Evolutionary conservation across 768 basidiomycete genomes (phyloP), one percentile per base, ranked within the genome.

Genomic region (Clitopilus hobsonii): DNA sequence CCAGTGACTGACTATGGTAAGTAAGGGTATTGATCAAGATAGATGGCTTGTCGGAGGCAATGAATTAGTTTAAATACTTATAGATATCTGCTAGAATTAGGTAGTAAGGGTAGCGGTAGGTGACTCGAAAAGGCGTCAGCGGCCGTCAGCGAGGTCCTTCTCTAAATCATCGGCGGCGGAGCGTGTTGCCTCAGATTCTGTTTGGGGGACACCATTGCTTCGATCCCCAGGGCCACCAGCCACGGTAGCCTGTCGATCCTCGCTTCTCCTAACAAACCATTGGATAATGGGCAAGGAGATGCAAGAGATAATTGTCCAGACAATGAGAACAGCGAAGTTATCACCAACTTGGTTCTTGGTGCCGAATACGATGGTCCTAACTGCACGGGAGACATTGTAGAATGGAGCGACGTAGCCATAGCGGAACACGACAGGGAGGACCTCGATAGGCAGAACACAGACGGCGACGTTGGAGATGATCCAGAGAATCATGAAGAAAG

Each of bases 371-470:
- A 91, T 73, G 23, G 81, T 73, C 18, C 89, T 75, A 3, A 82
- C 76, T 0, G 85, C 80, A 32, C 72, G 68, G 13, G 84, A 81
- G 25, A 89, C 72, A 60, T 89, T 87, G 65, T 86, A 89, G 63
- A 91, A 89, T 1, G 89, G 89, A 58, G 74, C 75, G 0, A 80
- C 86, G 58, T 83, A 87, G 1, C 86, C 89, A 56, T 89, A 89
- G 49, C 74, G 77, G 68, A 77, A 88, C 55, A 89, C 57, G 32
- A 60, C 60, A 0, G 87, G 86, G 1, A 88, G 69, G 1, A 82
- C 66, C 51, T 82, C 77, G 38, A 88, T 75, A 0, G 89, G 88
- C 61, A 75, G 77, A 47, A 77, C 67, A 30, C 76, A 76, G 7
- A 88, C 83, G 0, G 86, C 80, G 25, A 86, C 82, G 59, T 88